Conservation (phyloP, 2,329 filamentous ascomycete genomes). For the Hypoxylon sp. region DNA sequence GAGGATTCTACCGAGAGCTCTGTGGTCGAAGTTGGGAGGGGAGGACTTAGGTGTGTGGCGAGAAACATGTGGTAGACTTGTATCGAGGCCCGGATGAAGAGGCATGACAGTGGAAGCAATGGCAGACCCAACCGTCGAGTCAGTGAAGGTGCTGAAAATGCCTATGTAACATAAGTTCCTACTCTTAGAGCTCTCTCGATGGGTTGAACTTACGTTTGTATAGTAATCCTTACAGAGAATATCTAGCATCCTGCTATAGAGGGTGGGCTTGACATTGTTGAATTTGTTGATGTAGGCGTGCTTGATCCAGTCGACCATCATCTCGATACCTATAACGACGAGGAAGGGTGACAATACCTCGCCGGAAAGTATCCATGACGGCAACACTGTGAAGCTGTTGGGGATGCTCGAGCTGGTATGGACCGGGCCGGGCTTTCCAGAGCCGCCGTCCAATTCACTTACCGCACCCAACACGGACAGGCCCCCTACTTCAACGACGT, state of each 20-base stretch:
- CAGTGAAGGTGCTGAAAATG: conserved; percentile 90
- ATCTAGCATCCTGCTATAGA: conserved; percentile 92
- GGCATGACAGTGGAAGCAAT: conserved; percentile 90
- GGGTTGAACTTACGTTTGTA: conserved; percentile 75
- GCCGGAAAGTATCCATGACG: conserved; percentile 81
- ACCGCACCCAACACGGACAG: conserved; percentile 74
- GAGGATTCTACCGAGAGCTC: conserved; percentile 75
- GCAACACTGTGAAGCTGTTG: conserved; percentile 90
- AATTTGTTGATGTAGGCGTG: conserved; percentile 99
- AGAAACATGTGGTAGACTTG: conserved; percentile 99
- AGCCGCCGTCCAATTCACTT: conserved; percentile 61
- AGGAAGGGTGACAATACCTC: conserved; percentile 94
- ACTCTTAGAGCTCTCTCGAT: neutral
- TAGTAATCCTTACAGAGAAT: conserved; percentile 98
- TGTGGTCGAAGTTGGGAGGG: conserved; percentile 76
- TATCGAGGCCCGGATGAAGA: conserved; percentile 93
- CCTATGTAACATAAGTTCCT: conserved; percentile 63
- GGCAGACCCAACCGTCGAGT: conserved; percentile 91
- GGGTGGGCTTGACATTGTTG: conserved; percentile 92
- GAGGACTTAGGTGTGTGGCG: conserved; percentile 84
- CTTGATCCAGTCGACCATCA: conserved; percentile 96
- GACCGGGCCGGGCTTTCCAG: conserved; percentile 71
- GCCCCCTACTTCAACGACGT: conserved; percentile 94
- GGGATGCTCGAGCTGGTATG: conserved; percentile 84
- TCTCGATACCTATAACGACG: conserved; percentile 94